Evolutionary conservation across 2,329 filamentous ascomycete genomes (phyloP).

Genomic region (Sclerotinia borealis): DNA sequence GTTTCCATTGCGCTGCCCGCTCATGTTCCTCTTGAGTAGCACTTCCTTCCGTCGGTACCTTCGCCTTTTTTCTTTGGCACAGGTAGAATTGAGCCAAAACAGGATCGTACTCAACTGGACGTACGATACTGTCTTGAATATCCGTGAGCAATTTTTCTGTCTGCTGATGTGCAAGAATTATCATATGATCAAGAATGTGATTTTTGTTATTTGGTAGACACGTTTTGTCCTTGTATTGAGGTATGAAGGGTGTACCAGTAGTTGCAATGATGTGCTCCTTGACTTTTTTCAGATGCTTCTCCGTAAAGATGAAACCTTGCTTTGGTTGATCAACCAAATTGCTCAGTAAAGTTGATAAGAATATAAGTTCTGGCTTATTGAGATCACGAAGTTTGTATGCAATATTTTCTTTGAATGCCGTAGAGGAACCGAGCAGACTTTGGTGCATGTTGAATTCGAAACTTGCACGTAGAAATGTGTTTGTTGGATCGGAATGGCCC

Average conservation of each 20-base stretch:
- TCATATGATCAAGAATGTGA: slow-evolving; percentile 59
- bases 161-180: slow-evolving; percentile 46
- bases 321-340: slow-evolving; percentile 53
- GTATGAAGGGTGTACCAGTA: neutral
- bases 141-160: slow-evolving; percentile 30
- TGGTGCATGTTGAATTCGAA: slow-evolving; percentile 54
- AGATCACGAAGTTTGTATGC: slow-evolving; percentile 55
- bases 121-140: slow-evolving; percentile 24
- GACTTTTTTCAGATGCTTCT: slow-evolving; percentile 35
- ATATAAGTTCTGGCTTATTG: slow-evolving; percentile 37
- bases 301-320: slow-evolving; percentile 46
- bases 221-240: neutral
- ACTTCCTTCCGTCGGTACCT: slow-evolving; percentile 13
- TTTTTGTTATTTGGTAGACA: slow-evolving; percentile 16
- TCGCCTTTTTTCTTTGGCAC: slow-evolving; percentile 12
- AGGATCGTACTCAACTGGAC: slow-evolving; percentile 19
- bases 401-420: slow-evolving; percentile 55
- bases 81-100: slow-evolving; percentile 22
- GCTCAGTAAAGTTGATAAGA: slow-evolving; percentile 47
- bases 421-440: slow-evolving; percentile 57
- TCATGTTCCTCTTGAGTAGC: neutral
- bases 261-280: neutral
- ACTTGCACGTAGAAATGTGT: slow-evolving; percentile 44
- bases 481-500: slow-evolving; percentile 11
- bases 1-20: slow-evolving; percentile 13